Evolutionary conservation across 2,329 filamentous ascomycete genomes (phyloP).

Genomic region (Fusarium abutilonis): DNA sequence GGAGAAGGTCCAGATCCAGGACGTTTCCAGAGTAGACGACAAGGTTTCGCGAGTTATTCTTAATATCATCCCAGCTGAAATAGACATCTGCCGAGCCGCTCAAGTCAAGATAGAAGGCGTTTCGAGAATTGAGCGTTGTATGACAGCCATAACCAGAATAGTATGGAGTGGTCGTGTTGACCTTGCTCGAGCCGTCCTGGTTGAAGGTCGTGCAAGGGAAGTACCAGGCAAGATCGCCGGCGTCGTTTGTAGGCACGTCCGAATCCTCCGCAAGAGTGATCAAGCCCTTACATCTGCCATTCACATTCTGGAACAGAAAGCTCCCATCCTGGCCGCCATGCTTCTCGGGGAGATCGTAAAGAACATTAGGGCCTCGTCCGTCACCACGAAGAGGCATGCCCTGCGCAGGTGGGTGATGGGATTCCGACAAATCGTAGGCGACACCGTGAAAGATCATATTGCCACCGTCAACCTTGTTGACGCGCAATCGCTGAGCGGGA

Average conservation of each 20-base stretch:
- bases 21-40: slow-evolving; percentile 96
- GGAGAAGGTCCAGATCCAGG: slow-evolving; percentile 85
- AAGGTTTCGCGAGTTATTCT: slow-evolving; percentile 87
- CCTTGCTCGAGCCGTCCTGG: slow-evolving; percentile 85
- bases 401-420: slow-evolving; percentile 80
- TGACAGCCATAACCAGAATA: slow-evolving; percentile 92
- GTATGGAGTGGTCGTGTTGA: slow-evolving; percentile 77
- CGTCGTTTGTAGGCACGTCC: slow-evolving; percentile 78
- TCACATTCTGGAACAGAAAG: slow-evolving; percentile 98
- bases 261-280: slow-evolving; percentile 78
- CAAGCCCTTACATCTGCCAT: slow-evolving; percentile 91
- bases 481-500: slow-evolving; percentile 76
- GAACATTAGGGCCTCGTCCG: slow-evolving; percentile 73
- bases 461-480: slow-evolving; percentile 81
- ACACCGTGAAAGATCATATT: slow-evolving; percentile 98
- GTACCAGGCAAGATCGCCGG: slow-evolving; percentile 89
- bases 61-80: slow-evolving; percentile 94
- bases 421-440: slow-evolving; percentile 83
- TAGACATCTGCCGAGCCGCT: slow-evolving; percentile 84
- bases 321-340: slow-evolving; percentile 92
- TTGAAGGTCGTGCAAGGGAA: slow-evolving; percentile 93
- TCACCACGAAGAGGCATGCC: slow-evolving; percentile 71
- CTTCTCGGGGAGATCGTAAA: slow-evolving; percentile 85
- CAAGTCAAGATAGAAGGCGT: slow-evolving; percentile 78
- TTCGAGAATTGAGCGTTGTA: slow-evolving; percentile 74